Evolutionary conservation across 225 moss, liverwort and hornwort species (phyloP).

Genomic region (Asterella californica): DNA sequence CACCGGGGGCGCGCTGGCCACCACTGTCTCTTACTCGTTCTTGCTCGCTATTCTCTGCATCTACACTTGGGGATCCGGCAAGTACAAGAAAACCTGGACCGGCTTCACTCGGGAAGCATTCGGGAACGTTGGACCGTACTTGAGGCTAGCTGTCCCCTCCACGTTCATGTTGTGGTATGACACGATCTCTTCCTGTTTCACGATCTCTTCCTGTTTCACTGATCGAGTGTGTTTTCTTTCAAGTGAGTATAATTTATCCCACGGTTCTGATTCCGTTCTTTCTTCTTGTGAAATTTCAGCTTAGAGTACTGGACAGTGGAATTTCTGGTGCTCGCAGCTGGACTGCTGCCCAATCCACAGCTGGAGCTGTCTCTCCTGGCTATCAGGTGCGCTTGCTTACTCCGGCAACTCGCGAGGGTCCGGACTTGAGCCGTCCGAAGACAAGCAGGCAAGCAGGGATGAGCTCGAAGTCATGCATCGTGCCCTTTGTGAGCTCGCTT

Average conservation of each 20-base stretch:
- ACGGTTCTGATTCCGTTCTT: background rate
- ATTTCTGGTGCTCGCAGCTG: constrained; percentile 54
- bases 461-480: too few relatives aligned
- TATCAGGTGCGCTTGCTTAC: constrained; percentile 33
- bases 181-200: background rate
- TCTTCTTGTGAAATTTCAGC: constrained; percentile 22
- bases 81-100: constrained; percentile 55
- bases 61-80: constrained; percentile 49
- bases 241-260: background rate
- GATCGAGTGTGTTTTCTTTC: background rate
- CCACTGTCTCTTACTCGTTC: constrained; percentile 52
- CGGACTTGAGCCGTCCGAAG: background rate
- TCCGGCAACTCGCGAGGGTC: background rate
- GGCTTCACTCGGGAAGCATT: constrained; percentile 59
- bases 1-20: constrained; percentile 40
- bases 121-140: constrained; percentile 38
- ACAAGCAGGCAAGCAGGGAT: background rate
- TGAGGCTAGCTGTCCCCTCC: constrained; percentile 65
- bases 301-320: constrained; percentile 72
- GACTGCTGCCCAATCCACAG: constrained; percentile 56
- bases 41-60: constrained; percentile 37
- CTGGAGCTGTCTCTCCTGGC: constrained; percentile 64
- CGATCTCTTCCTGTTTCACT: background rate
- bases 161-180: constrained; percentile 68
- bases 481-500: too few relatives aligned